phyloP scores from a whole-genome alignment of 805 yeast species.

The Wickerhamomyces ciferrii region DNA sequence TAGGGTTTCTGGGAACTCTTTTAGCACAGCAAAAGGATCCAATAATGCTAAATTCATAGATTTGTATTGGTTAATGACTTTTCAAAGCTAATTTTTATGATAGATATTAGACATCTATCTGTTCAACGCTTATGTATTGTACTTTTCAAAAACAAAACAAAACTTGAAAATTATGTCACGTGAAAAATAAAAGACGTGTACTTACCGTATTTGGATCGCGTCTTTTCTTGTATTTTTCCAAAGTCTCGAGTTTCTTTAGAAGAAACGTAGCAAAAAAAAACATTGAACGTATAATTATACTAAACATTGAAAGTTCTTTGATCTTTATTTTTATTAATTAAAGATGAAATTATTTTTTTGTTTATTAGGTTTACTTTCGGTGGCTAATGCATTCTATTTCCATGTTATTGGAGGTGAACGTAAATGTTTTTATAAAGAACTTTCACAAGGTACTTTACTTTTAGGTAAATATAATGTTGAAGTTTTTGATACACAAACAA shows the following conservation, averaged over 20 bases:
- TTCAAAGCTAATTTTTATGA: no score
- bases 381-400: constrained; percentile 39
- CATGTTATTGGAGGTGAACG: constrained; percentile 46
- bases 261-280: constrained; percentile 1
- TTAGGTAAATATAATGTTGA: constrained; percentile 46
- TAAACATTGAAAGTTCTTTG: no score
- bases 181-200: background rate
- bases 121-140: no score
- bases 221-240: background rate
- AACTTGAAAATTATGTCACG: background rate
- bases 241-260: constrained; percentile 1
- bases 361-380: constrained; percentile 18
- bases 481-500: constrained; percentile 31
- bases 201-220: background rate
- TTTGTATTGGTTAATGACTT: no score
- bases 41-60: constrained; percentile 76
- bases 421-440: constrained; percentile 53
- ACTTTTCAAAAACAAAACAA: no score
- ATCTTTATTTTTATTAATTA: no score
- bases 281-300: background rate
- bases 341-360: constrained; percentile 12
- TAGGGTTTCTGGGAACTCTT: constrained; percentile 87
- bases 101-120: no score
- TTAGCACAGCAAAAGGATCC: constrained; percentile 88
- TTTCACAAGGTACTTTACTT: constrained; percentile 42